phyloP scores from a whole-genome alignment of 805 yeast genomes.

The Schwanniomyces polymorphus region DNA sequence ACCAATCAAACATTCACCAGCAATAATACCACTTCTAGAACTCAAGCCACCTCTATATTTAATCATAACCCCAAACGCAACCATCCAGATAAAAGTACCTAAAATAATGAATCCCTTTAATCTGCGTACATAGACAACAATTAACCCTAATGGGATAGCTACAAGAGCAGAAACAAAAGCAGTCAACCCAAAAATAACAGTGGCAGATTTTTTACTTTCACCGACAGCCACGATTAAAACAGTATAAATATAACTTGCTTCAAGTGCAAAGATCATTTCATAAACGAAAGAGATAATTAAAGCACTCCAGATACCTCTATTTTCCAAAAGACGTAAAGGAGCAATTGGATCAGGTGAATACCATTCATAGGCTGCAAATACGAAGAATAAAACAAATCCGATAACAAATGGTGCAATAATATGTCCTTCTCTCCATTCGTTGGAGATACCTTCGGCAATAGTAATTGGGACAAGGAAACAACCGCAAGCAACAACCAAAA shows the following conservation, averaged over 20 bases:
- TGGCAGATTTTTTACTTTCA: constrained; percentile 49
- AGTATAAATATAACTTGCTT: constrained; percentile 61
- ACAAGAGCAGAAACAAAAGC: constrained; percentile 13
- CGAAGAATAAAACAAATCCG: constrained; percentile 13
- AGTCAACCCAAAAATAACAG: constrained; percentile 11
- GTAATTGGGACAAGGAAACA: constrained; percentile 34
- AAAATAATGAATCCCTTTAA: constrained; percentile 52
- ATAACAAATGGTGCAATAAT: constrained; percentile 15
- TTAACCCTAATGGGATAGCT: constrained; percentile 13
- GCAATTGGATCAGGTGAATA: constrained; percentile 12
- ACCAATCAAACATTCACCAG: constrained; percentile 13
- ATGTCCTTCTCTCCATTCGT: constrained; percentile 12
- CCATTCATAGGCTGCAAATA: constrained; percentile 13
- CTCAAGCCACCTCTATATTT: constrained; percentile 45
- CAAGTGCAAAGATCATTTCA: constrained; percentile 47
- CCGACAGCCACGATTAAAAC: constrained; percentile 64
- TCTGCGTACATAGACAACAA: constrained; percentile 12
- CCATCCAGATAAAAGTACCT: constrained; percentile 54
- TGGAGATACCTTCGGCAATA: constrained; percentile 21
- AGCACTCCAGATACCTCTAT: constrained; percentile 18
- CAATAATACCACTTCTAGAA: constrained; percentile 15
- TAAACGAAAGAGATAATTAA: constrained; percentile 10
- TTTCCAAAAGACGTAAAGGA: constrained; percentile 12
- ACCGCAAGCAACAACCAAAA: constrained; percentile 31
- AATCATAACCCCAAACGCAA: constrained; percentile 57